Conservation (phyloP, 768 basidiomycete genomes). For the Hypholoma sublateritium region DNA sequence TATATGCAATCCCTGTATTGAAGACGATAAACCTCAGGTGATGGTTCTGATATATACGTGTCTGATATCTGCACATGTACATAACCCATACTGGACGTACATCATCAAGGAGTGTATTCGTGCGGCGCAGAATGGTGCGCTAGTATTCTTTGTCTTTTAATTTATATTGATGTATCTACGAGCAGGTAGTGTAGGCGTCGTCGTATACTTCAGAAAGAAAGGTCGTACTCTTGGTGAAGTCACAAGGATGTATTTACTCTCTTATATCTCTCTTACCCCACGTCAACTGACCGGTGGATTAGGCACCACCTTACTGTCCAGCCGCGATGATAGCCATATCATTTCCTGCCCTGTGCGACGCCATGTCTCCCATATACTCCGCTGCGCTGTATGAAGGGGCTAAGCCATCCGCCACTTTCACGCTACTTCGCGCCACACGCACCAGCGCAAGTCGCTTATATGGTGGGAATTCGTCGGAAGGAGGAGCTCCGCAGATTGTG, state of each 20-base stretch:
- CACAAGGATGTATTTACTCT: conserved; percentile 75
- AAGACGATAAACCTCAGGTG: conserved; percentile 51
- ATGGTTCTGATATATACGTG: conserved; percentile 95
- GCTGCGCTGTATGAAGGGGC: no score
- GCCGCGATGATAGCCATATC: no score
- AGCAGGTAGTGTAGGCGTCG: conserved; percentile 83
- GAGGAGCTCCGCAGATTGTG: no score
- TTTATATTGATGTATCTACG: neutral
- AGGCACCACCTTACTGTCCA: no score
- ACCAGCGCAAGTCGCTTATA: no score
- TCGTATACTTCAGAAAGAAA: conserved; percentile 94
- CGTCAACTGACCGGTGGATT: no score
- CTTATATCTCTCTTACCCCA: neutral
- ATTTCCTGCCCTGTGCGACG: no score
- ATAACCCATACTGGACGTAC: conserved; percentile 90
- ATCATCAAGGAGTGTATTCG: conserved; percentile 94
- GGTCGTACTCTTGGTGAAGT: conserved; percentile 93
- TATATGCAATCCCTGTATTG: no score
- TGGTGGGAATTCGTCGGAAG: no score
- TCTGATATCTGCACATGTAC: conserved; percentile 91
- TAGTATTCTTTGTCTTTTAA: neutral
- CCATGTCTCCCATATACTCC: no score
- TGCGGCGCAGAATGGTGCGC: conserved; percentile 48
- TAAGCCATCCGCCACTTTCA: no score
- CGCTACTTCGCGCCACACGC: no score